Percentiles rank a stretch among this genome's conserved stretches.
Conservation (phyloP, 2,329 filamentous ascomycete genomes). For the Colletotrichum shisoi region DNA sequence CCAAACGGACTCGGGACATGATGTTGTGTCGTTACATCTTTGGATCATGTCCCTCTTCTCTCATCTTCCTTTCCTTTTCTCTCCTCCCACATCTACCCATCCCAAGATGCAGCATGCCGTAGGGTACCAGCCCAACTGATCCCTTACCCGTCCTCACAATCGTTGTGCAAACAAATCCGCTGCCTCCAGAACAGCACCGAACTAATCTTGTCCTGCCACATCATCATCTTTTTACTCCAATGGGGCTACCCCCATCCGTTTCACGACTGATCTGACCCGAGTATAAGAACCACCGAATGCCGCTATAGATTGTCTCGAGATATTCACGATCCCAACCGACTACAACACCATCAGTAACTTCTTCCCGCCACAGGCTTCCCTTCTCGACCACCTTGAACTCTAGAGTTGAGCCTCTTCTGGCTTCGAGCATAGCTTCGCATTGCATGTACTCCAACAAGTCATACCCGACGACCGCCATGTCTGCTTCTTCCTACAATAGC, state of each 20-base stretch:
- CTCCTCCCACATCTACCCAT: conserved; percentile 34
- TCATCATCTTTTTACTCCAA: conserved; percentile 38
- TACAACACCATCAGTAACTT: background rate
- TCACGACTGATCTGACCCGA: conserved; percentile 26
- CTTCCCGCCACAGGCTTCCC: background rate
- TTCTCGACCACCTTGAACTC: background rate
- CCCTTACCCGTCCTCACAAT: conserved; percentile 34
- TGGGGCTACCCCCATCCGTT: conserved; percentile 33
- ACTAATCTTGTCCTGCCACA: conserved; percentile 39
- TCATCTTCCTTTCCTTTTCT: conserved; percentile 29
- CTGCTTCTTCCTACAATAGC: conserved; percentile 36
- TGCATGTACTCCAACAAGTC: conserved; percentile 37
- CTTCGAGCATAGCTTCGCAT: conserved; percentile 21
- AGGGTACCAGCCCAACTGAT: conserved; percentile 40
- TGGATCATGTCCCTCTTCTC: conserved; percentile 39
- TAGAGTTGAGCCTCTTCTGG: conserved; percentile 8
- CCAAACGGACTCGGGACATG: conserved; percentile 37
- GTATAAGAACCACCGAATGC: conserved; percentile 38
- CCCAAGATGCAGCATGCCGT: conserved; percentile 41
- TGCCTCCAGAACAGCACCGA: conserved; percentile 33
- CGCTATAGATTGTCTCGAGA: conserved; percentile 23
- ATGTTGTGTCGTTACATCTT: conserved; percentile 39
- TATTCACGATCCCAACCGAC: conserved; percentile 20
- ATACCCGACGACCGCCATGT: conserved; percentile 36
- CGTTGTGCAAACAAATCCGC: conserved; percentile 36